A percentile compares a stretch with the other conserved stretches of the same genome.
Evolutionary conservation across 352 stramenopile species (phyloP).

Genomic region (Globisporangium apiculatum): DNA sequence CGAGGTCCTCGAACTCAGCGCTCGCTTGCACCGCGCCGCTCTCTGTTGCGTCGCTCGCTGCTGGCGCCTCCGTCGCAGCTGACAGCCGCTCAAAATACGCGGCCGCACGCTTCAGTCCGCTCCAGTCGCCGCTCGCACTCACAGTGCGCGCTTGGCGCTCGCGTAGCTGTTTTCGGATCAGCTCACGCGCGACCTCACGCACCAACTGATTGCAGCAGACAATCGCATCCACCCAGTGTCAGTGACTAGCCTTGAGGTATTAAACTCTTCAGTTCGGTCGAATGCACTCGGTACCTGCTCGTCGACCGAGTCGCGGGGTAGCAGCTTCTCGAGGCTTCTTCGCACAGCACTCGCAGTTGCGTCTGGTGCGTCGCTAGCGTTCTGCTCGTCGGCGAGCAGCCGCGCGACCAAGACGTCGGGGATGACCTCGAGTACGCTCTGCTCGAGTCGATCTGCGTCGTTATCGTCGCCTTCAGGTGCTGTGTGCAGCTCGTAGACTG

Average conservation of each 20-base stretch:
- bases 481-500: constrained; percentile 6
- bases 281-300: constrained; percentile 14
- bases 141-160: not conserved
- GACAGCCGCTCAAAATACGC: constrained; percentile 25
- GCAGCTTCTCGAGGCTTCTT: constrained; percentile 29
- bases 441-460: constrained; percentile 18
- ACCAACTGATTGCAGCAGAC: constrained; percentile 10
- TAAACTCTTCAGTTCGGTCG: not conserved
- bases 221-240: not conserved
- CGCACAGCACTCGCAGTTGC: constrained; percentile 12
- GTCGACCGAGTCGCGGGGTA: constrained; percentile 19
- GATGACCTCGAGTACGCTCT: constrained; percentile 11
- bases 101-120: constrained; percentile 25
- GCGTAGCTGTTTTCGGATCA: constrained; percentile 23
- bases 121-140: constrained; percentile 17
- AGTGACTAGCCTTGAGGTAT: not conserved
- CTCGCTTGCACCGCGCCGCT: not conserved
- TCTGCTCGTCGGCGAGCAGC: constrained; percentile 13
- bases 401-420: constrained; percentile 19
- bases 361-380: not conserved
- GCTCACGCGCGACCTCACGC: constrained; percentile 26
- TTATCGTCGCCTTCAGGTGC: not conserved
- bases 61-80: not conserved
- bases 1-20: constrained; percentile 5
- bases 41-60: not conserved